These are phyloP conservation scores for Metarhizium rileyi DNA, from an alignment of 2,329 filamentous ascomycete genomes.

Conservation along the genomic window DNA sequence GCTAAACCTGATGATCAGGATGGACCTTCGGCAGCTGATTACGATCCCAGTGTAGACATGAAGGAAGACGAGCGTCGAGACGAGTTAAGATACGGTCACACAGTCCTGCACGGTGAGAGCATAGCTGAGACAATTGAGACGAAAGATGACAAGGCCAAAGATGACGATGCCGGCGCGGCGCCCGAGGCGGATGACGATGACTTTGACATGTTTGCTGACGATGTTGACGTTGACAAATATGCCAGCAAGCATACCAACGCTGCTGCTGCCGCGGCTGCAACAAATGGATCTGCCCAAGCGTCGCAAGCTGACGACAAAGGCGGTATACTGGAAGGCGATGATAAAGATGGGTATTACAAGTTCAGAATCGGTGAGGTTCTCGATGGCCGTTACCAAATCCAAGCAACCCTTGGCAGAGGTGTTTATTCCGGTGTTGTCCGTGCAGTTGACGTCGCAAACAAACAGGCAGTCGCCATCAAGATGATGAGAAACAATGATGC, in stretches of 20 bases:
- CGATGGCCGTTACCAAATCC: slow-evolving; percentile 80
- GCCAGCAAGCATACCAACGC: slow-evolving; percentile 39
- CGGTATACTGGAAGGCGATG: slow-evolving; percentile 84
- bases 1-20: slow-evolving; percentile 42
- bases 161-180: slow-evolving; percentile 19
- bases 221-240: slow-evolving; percentile 59
- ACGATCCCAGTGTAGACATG: slow-evolving; percentile 84
- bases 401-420: slow-evolving; percentile 79
- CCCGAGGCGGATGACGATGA: slow-evolving; percentile 61
- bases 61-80: slow-evolving; percentile 68
- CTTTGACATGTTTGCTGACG: slow-evolving; percentile 84
- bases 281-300: slow-evolving; percentile 36
- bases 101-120: slow-evolving; percentile 37
- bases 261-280: slow-evolving; percentile 22
- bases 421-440: slow-evolving; percentile 97
- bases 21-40: slow-evolving; percentile 84
- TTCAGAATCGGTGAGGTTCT: slow-evolving; percentile 86
- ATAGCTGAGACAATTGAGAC: slow-evolving; percentile 6
- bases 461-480: slow-evolving; percentile 84
- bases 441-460: slow-evolving; percentile 66
- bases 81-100: slow-evolving; percentile 51
- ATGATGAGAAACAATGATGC: slow-evolving; percentile 96
- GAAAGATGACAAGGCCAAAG: background rate
- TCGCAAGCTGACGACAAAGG: slow-evolving; percentile 56
- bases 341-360: slow-evolving; percentile 93